Evolutionary conservation across 176 grass and related monocot species (phyloP).

Genomic region (Ananas comosus): DNA sequence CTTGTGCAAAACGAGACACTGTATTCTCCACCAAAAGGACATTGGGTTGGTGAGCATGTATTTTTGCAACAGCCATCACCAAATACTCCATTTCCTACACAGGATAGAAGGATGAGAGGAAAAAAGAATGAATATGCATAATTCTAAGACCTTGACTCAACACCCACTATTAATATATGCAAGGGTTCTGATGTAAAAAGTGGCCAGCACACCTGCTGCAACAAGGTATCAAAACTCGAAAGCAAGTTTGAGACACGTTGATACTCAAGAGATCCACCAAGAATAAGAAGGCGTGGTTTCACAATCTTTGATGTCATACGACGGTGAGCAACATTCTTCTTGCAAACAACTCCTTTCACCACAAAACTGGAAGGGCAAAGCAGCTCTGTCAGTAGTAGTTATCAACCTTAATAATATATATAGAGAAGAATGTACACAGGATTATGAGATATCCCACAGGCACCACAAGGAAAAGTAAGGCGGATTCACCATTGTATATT

Average conservation of each 20-base stretch:
- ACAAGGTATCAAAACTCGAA: slow-evolving; percentile 98
- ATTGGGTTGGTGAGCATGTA: slow-evolving; percentile 85
- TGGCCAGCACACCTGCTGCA: slow-evolving; percentile 70
- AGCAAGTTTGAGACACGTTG: slow-evolving; percentile 94
- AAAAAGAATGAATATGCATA: slow-evolving; percentile 14
- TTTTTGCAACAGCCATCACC: slow-evolving; percentile 96
- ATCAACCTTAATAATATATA: not conserved
- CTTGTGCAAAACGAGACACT: slow-evolving; percentile 86
- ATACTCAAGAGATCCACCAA: slow-evolving; percentile 96
- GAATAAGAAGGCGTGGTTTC: slow-evolving; percentile 72
- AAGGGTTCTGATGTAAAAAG: not conserved
- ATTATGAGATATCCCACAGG: not conserved
- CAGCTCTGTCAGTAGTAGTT: not conserved
- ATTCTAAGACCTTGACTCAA: not conserved
- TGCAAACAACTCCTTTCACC: slow-evolving; percentile 95
- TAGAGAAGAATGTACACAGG: not conserved
- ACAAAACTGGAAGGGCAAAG: slow-evolving; percentile 50
- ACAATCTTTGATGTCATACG: slow-evolving; percentile 68
- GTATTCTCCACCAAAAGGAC: slow-evolving; percentile 94
- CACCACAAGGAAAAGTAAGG: too few species aligned
- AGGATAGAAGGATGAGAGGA: slow-evolving; percentile 20
- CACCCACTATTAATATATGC: too few species aligned
- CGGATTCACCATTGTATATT: too few species aligned
- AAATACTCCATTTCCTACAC: slow-evolving; percentile 91
- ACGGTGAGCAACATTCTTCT: slow-evolving; percentile 94